A percentile compares a stretch with the other conserved stretches of the same genome.
Evolutionary conservation across 116 monocot genomes (phyloP).

Genomic region (Cymodocea nodosa): DNA sequence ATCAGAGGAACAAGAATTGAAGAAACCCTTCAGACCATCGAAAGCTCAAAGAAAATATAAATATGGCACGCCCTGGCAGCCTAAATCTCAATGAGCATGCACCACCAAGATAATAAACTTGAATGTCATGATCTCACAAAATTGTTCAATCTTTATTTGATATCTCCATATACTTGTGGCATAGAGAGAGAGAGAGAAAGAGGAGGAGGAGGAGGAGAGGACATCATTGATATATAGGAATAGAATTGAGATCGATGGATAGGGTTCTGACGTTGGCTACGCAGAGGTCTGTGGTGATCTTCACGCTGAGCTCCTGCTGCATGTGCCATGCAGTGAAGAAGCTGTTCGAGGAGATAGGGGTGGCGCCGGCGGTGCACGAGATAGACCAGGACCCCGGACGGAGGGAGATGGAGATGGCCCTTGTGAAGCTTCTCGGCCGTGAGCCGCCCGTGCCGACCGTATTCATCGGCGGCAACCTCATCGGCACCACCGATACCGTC

Average conservation of each 20-base stretch:
- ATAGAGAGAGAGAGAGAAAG: neutral
- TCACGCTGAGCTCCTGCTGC: constrained; percentile 32
- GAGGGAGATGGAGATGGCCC: constrained; percentile 19
- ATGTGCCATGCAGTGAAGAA: constrained; percentile 32
- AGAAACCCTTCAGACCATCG: too few species aligned
- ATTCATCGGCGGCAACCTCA: constrained; percentile 27
- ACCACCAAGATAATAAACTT: too few species aligned
- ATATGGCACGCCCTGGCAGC: too few species aligned
- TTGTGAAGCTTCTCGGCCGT: constrained; percentile 14
- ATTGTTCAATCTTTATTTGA: too few species aligned
- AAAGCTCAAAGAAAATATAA: too few species aligned
- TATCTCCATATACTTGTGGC: too few species aligned
- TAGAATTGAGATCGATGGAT: constrained; percentile 26
- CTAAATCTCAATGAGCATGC: too few species aligned
- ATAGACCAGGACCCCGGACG: constrained; percentile 24
- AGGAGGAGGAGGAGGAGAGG: neutral
- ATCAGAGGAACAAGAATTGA: too few species aligned
- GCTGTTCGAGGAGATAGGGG: constrained; percentile 18
- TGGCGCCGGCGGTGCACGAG: constrained; percentile 19
- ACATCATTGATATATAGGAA: neutral
- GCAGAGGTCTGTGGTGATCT: constrained; percentile 28
- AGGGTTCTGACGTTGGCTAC: constrained; percentile 19
- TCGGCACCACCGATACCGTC: constrained; percentile 28
- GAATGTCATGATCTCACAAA: too few species aligned
- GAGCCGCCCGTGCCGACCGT: constrained; percentile 22